Evolutionary conservation across 139 green algal species (phyloP).

Genomic region (Chlorella sp.): DNA sequence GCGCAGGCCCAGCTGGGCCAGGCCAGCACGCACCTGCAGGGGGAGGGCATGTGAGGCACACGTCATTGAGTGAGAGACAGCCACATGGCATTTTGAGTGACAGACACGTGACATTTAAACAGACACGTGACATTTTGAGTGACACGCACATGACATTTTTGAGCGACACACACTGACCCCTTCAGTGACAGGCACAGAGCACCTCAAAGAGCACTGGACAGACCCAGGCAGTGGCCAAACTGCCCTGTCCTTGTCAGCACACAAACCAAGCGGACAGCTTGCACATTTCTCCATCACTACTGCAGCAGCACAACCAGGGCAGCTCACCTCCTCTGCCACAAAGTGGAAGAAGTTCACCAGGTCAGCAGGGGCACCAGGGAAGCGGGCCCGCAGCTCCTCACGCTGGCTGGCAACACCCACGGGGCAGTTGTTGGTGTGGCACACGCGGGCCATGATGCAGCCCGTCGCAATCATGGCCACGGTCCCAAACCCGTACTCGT

Average conservation of each 20-base stretch:
- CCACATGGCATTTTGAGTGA: no score
- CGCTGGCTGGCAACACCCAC: constrained; percentile 94
- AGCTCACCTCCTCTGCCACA: constrained; percentile 76
- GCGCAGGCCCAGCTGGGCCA: constrained; percentile 73
- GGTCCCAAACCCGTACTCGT: constrained; percentile 98
- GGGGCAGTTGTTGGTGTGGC: constrained; percentile 99
- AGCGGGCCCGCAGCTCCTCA: constrained; percentile 94
- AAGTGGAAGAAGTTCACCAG: constrained; percentile 98
- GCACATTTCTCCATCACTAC: constrained; percentile 98
- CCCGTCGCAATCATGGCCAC: constrained; percentile 96
- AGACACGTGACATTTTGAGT: no score
- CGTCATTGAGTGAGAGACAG: no score
- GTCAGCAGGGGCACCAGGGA: constrained; percentile 87
- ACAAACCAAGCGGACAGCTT: no score
- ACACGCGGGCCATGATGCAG: constrained; percentile 99
- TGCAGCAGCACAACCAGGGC: constrained; percentile 96
- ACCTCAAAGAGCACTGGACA: no score
- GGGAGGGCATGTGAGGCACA: no score
- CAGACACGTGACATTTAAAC: no score
- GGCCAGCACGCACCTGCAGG: constrained; percentile 55
- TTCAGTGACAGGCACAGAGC: no score
- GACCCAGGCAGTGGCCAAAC: no score
- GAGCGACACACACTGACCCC: no score
- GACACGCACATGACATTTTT: no score
- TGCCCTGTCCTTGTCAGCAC: no score